phyloP scores from a whole-genome alignment of 208 protist species.

The Trypanosoma conorhini region DNA sequence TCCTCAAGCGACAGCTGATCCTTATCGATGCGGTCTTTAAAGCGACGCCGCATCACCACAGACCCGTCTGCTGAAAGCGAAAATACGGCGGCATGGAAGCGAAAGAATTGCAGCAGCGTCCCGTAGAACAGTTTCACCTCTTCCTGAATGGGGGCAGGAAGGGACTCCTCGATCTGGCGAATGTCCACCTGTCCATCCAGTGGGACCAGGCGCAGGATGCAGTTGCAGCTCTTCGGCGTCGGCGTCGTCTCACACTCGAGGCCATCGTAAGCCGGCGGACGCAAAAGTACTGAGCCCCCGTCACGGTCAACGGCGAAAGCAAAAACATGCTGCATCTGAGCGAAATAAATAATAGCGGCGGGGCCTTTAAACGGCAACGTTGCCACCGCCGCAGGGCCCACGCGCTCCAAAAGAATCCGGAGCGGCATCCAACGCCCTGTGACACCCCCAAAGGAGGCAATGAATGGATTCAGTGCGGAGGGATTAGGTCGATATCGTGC shows the following conservation, averaged over 20 bases:
- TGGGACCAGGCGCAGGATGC: conserved; percentile 52
- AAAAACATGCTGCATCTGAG: conserved; percentile 92
- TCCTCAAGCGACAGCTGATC: conserved; percentile 77
- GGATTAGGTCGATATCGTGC: conserved; percentile 49
- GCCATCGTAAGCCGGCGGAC: conserved; percentile 52
- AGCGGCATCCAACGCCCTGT: conserved; percentile 83
- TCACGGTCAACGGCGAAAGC: conserved; percentile 65
- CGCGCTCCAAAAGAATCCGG: conserved; percentile 57
- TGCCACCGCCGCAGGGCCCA: conserved; percentile 42
- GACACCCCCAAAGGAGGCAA: conserved; percentile 58
- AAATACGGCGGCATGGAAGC: conserved; percentile 71
- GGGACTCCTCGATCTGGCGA: conserved; percentile 26
- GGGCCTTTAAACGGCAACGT: conserved; percentile 64
- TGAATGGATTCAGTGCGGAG: conserved; percentile 39
- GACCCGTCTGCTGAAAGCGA: conserved; percentile 52
- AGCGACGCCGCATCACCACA: conserved; percentile 81
- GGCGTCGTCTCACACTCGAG: conserved; percentile 72
- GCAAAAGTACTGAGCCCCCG: conserved; percentile 66
- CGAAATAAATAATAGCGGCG: conserved; percentile 82
- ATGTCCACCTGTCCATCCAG: conserved; percentile 59
- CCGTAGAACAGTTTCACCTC: conserved; percentile 73
- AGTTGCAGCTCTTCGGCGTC: conserved; percentile 64
- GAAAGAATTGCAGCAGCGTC: conserved; percentile 50
- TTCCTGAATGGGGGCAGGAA: conserved; percentile 34
- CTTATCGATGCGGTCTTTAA: conserved; percentile 59